Conservation (phyloP, 1,284 basidiomycete species). For the Ustilago sp. region DNA sequence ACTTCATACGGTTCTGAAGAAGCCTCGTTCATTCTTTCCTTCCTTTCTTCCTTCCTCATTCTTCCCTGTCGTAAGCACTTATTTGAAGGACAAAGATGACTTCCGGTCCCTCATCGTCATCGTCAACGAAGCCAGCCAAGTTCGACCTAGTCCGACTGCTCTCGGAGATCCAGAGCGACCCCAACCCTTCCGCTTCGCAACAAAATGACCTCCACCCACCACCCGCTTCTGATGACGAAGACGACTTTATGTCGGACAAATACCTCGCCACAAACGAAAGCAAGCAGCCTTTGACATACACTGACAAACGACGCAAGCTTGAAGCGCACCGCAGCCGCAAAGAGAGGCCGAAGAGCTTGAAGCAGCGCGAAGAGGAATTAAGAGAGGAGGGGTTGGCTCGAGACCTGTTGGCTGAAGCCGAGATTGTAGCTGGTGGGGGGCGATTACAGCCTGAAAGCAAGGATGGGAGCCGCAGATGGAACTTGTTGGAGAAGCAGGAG, state of each 20-base stretch:
- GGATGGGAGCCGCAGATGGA: slow-evolving; percentile 29
- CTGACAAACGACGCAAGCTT: slow-evolving; percentile 27
- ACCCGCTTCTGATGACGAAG: slow-evolving; percentile 27
- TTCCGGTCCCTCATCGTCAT: background rate
- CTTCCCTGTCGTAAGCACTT: background rate
- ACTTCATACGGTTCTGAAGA: slow-evolving; percentile 4
- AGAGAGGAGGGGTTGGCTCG: slow-evolving; percentile 38
- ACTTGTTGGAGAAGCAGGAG: slow-evolving; percentile 10
- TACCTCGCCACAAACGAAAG: slow-evolving; percentile 19
- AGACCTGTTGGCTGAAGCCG: slow-evolving; percentile 47
- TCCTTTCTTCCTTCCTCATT: background rate
- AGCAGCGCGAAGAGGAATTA: slow-evolving; percentile 34
- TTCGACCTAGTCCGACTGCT: slow-evolving; percentile 29
- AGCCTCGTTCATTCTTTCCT: background rate
- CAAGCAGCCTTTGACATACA: slow-evolving; percentile 36
- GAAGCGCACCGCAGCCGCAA: slow-evolving; percentile 23
- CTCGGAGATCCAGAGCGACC: slow-evolving; percentile 25
- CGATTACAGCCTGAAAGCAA: slow-evolving; percentile 25
- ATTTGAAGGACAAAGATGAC: background rate
- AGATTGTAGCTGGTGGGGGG: slow-evolving; percentile 48
- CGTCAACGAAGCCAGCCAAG: background rate
- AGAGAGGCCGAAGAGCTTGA: slow-evolving; percentile 10
- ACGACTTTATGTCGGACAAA: slow-evolving; percentile 52
- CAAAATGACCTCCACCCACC: background rate
- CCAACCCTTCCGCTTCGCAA: background rate